Evolutionary conservation across 148 eudicot species (phyloP).

Genomic region (Rheum nobile): DNA sequence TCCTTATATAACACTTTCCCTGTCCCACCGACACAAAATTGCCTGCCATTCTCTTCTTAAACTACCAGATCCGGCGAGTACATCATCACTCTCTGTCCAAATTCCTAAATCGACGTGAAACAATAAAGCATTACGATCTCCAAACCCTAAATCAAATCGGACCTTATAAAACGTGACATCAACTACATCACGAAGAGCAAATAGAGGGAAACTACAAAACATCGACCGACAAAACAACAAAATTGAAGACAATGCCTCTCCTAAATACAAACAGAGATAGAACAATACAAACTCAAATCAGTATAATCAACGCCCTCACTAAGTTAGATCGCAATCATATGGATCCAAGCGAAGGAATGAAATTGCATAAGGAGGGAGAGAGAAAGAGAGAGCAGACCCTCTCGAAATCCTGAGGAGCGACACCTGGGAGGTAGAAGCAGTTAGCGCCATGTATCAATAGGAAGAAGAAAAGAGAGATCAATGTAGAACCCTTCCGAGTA

Average conservation of each 20-base stretch:
- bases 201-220: background rate
- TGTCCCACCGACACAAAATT: background rate
- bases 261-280: background rate
- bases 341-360: background rate
- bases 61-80: conserved; percentile 3
- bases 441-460: conserved; percentile 19
- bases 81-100: background rate
- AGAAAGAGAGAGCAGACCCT: conserved; percentile 18
- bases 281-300: background rate
- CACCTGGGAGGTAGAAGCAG: conserved; percentile 42
- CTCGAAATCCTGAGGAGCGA: conserved; percentile 47
- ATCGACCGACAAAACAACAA: conserved; percentile 6
- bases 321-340: background rate
- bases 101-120: background rate
- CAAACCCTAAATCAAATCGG: background rate
- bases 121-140: background rate
- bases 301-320: background rate
- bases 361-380: background rate
- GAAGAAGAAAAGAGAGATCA: conserved; percentile 14
- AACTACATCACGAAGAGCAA: background rate
- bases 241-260: conserved; percentile 2
- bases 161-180: background rate
- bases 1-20: background rate
- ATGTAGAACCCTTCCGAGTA: conserved; percentile 15
- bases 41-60: background rate